Evolutionary conservation across 2,329 filamentous ascomycete genomes (phyloP).

Genomic region (Lizonia empirigonia): DNA sequence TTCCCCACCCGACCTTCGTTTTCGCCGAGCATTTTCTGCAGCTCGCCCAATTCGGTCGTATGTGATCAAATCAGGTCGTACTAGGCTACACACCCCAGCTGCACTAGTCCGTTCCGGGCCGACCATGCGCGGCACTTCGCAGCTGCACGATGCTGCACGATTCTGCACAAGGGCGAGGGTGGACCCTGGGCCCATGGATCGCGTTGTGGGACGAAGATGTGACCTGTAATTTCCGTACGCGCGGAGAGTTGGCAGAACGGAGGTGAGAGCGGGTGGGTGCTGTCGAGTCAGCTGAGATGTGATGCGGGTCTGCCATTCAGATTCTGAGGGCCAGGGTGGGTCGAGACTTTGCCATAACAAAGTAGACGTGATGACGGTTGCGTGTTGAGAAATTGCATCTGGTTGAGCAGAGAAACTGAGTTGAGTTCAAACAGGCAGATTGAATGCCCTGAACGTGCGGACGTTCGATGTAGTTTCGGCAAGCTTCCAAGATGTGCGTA

Average conservation of each 20-base stretch:
- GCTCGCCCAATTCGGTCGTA: constrained; percentile 4
- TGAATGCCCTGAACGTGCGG: neutral
- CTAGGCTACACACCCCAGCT: constrained; percentile 3
- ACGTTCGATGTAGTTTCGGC: too few relatives aligned
- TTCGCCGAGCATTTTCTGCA: constrained; percentile 15
- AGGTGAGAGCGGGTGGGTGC: neutral
- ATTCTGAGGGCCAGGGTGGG: too few relatives aligned
- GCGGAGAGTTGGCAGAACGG: neutral
- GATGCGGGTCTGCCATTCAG: neutral
- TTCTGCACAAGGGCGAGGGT: constrained; percentile 1
- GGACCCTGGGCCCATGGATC: constrained; percentile 12
- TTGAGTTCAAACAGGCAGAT: neutral
- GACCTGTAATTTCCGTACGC: constrained; percentile 17
- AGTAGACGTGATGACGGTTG: neutral
- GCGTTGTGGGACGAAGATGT: constrained; percentile 5
- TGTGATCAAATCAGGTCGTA: constrained; percentile 15
- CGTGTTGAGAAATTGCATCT: neutral
- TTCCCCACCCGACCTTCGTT: neutral
- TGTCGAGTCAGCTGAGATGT: constrained; percentile 1
- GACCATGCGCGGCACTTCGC: neutral
- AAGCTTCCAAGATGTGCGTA: too few relatives aligned
- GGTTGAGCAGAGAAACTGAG: neutral
- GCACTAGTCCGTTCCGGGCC: neutral
- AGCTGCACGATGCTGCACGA: constrained; percentile 18
- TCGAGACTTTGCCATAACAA: neutral